These are phyloP conservation scores for Scheffersomyces lignosus DNA, from an alignment of 805 yeast species.

Conservation along the genomic window DNA sequence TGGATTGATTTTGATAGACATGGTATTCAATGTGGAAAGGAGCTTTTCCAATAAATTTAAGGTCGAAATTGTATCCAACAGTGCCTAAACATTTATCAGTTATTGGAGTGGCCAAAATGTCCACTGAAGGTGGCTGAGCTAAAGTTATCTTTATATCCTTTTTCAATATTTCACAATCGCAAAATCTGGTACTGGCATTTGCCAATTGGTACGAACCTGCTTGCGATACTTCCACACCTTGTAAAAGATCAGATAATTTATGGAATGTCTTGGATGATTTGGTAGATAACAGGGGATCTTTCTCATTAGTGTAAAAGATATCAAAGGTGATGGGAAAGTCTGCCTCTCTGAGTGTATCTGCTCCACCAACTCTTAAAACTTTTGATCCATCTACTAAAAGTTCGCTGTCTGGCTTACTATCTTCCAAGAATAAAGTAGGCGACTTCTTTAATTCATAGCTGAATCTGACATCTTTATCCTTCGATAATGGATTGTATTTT, in stretches of 20 bases:
- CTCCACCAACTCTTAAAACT: slow-evolving; percentile 12
- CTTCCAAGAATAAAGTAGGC: slow-evolving; percentile 22
- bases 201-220: slow-evolving; percentile 70
- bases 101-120: slow-evolving; percentile 56
- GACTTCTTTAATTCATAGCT: slow-evolving; percentile 25
- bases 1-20: slow-evolving; percentile 48
- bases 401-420: slow-evolving; percentile 17
- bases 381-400: slow-evolving; percentile 31
- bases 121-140: slow-evolving; percentile 42
- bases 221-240: slow-evolving; percentile 39
- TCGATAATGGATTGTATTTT: slow-evolving; percentile 37
- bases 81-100: slow-evolving; percentile 91
- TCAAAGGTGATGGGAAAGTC: slow-evolving; percentile 53
- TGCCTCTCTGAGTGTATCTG: slow-evolving; percentile 15
- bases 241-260: slow-evolving; percentile 21
- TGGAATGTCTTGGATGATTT: slow-evolving; percentile 23
- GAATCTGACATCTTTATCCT: slow-evolving; percentile 35
- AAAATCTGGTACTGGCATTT: slow-evolving; percentile 56
- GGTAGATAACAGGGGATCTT: slow-evolving; percentile 12
- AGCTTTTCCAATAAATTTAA: slow-evolving; percentile 70
- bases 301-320: too few relatives aligned
- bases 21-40: slow-evolving; percentile 73
- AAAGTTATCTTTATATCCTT: slow-evolving; percentile 43
- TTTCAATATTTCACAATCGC: slow-evolving; percentile 60
- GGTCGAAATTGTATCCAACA: slow-evolving; percentile 70